Evolutionary conservation across 1,284 basidiomycete species (phyloP).

Genomic region (Ceratobasidium sp.): DNA sequence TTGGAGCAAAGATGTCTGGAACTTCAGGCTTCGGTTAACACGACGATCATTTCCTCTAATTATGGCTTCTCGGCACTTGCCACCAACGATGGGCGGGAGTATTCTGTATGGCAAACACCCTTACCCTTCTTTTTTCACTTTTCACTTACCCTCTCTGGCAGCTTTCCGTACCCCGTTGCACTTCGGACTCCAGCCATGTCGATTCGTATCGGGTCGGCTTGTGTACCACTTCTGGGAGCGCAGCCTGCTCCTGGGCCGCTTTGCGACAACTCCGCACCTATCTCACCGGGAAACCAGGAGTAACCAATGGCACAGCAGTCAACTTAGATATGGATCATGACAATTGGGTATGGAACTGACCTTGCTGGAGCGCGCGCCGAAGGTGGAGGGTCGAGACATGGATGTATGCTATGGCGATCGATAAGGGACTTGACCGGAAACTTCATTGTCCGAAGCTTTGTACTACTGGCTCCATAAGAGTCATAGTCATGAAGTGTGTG

Average conservation of each 20-base stretch:
- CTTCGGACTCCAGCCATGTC: slow-evolving; percentile 35
- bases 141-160: not conserved
- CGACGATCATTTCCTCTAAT: slow-evolving; percentile 18
- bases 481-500: no score
- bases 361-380: no score
- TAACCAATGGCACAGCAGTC: slow-evolving; percentile 29
- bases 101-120: slow-evolving; percentile 5
- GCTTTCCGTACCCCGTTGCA: slow-evolving; percentile 13
- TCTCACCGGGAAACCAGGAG: slow-evolving; percentile 13
- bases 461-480: not conserved
- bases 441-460: not conserved
- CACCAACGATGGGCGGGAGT: not conserved
- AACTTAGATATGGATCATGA: slow-evolving; percentile 38
- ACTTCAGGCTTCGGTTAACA: slow-evolving; percentile 1
- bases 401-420: not conserved
- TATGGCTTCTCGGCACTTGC: slow-evolving; percentile 19
- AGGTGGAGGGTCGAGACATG: not conserved
- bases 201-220: slow-evolving; percentile 36
- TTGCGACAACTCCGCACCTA: slow-evolving; percentile 39
- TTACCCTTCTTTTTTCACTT: not conserved
- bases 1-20: slow-evolving; percentile 36
- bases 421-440: not conserved
- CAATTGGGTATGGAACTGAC: slow-evolving; percentile 36
- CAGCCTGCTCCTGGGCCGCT: slow-evolving; percentile 31
- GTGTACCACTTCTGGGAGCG: not conserved